A percentile compares a stretch with the other conserved stretches of the same genome.
These are phyloP conservation scores for Pythium sp. DNA, from an alignment of 352 stramenopile species.

Conservation along the genomic window DNA sequence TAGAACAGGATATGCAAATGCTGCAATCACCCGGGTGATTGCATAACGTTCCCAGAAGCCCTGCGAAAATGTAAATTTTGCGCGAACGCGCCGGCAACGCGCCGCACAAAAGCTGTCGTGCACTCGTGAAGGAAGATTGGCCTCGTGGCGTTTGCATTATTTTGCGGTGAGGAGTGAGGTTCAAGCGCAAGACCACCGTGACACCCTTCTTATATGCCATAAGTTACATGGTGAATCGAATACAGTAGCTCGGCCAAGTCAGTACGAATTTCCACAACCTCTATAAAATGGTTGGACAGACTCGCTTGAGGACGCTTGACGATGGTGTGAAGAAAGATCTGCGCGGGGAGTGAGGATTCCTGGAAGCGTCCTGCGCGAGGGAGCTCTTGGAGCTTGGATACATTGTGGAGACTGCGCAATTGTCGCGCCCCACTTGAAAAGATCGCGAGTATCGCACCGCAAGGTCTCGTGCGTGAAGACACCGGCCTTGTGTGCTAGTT, in stretches of 20 bases:
- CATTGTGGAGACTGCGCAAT: not conserved
- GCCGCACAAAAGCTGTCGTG: slow-evolving; percentile 1
- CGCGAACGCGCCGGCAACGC: slow-evolving; percentile 5
- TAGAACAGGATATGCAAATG: not conserved
- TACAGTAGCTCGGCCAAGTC: too few species aligned
- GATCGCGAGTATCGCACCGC: not conserved
- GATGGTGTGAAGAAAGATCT: not conserved
- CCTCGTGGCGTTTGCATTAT: too few species aligned
- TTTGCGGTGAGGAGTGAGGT: too few species aligned
- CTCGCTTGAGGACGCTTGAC: not conserved
- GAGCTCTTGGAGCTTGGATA: not conserved
- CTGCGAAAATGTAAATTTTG: slow-evolving; percentile 1
- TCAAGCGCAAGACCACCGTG: too few species aligned
- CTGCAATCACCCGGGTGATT: not conserved
- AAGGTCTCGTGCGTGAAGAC: not conserved
- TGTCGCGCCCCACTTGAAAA: not conserved
- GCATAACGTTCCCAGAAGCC: slow-evolving; percentile 4
- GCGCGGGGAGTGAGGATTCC: not conserved
- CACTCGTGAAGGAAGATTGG: too few species aligned
- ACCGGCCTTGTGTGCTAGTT: not conserved
- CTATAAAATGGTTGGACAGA: not conserved
- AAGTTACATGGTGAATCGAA: too few species aligned
- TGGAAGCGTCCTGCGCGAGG: not conserved
- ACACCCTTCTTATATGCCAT: too few species aligned
- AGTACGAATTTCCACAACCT: too few species aligned